Conservation (phyloP, 257 asterid genomes). For the Przewalskia tangutica region DNA sequence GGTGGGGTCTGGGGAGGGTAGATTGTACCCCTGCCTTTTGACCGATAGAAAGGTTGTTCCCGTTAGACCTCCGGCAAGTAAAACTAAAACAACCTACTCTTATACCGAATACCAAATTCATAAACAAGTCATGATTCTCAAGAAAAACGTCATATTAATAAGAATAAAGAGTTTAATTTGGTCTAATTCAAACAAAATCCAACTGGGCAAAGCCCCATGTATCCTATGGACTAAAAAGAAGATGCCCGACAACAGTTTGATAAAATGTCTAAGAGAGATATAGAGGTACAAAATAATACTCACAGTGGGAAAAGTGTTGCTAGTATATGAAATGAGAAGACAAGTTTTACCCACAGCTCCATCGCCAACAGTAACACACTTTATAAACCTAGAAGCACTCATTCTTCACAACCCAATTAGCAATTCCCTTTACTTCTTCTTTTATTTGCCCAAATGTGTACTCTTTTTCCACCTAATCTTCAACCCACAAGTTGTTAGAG, state of each 20-base stretch:
- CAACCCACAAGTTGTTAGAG: slow-evolving; percentile 4
- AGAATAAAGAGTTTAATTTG: too few species aligned
- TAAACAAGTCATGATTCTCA: not conserved
- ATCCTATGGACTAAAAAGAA: not conserved
- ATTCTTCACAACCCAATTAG: slow-evolving; percentile 5
- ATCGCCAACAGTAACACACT: slow-evolving; percentile 21
- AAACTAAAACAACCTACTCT: not conserved
- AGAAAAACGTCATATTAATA: not conserved
- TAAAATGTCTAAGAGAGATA: not conserved
- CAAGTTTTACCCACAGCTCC: slow-evolving; percentile 26
- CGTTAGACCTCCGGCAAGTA: not conserved
- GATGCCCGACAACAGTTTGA: not conserved
- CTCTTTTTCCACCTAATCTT: not conserved
- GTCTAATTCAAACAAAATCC: not conserved
- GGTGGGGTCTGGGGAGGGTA: too few species aligned
- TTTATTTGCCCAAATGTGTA: not conserved
- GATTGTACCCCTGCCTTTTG: too few species aligned
- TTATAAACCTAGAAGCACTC: slow-evolving; percentile 18
- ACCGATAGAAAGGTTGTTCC: too few species aligned
- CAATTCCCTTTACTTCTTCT: not conserved
- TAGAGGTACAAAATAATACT: not conserved
- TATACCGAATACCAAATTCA: not conserved
- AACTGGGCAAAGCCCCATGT: not conserved
- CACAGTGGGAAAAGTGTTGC: slow-evolving; percentile 17
- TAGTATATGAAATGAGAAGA: slow-evolving; percentile 18